These are phyloP conservation scores for Naematelia encephala DNA, from an alignment of 768 basidiomycete species.

Conservation along the genomic window DNA sequence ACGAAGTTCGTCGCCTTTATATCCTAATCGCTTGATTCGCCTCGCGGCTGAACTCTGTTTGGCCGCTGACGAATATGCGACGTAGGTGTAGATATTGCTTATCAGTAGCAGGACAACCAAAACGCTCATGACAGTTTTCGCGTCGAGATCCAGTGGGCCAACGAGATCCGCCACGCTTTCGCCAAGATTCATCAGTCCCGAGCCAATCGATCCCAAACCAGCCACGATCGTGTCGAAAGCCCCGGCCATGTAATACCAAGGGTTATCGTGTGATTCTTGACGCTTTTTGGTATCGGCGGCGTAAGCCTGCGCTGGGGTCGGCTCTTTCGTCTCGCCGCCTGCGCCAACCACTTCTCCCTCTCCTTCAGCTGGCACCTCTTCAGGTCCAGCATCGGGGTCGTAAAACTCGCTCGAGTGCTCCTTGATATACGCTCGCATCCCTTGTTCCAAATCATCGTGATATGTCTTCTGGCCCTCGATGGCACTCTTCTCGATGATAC, in stretches of 20 bases:
- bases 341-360: conserved; percentile 6
- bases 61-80: conserved; percentile 20
- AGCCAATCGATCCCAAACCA: conserved; percentile 29
- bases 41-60: background rate
- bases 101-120: conserved; percentile 33
- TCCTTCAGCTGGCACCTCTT: conserved; percentile 17
- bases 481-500: conserved; percentile 85
- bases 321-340: conserved; percentile 6
- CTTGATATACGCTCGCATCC: conserved; percentile 83
- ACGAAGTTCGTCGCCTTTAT: conserved; percentile 22
- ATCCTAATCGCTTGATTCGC: conserved; percentile 9
- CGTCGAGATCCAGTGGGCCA: conserved; percentile 8
- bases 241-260: conserved; percentile 28
- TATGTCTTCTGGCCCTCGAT: conserved; percentile 89
- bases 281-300: conserved; percentile 26
- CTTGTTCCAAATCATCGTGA: conserved; percentile 73
- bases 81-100: conserved; percentile 46
- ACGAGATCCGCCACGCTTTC: conserved; percentile 29
- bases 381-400: conserved; percentile 57
- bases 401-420: conserved; percentile 88
- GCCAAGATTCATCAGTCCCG: conserved; percentile 26
- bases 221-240: conserved; percentile 33
- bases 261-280: conserved; percentile 31
- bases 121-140: conserved; percentile 8
- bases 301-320: conserved; percentile 27